Evolutionary conservation across 495 filamentous ascomycete genomes (phyloP).

Genomic region (Daldinia loculata): DNA sequence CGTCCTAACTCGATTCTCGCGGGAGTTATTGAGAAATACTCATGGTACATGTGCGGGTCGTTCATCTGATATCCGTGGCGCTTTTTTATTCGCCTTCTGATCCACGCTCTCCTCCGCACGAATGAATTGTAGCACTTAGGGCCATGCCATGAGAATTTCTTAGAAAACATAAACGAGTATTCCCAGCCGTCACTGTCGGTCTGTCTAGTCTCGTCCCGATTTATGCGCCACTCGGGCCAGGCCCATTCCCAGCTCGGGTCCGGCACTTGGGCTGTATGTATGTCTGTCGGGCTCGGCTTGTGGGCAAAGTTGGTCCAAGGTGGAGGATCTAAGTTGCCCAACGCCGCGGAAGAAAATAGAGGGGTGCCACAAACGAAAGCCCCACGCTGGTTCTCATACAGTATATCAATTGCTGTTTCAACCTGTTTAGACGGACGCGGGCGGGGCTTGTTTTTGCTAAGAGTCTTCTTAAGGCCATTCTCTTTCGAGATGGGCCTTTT

Average conservation of each 20-base stretch:
- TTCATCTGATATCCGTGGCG: slow-evolving; percentile 46
- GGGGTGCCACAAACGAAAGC: slow-evolving; percentile 88
- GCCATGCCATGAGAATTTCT: slow-evolving; percentile 86
- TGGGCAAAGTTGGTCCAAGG: slow-evolving; percentile 83
- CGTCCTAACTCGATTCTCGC: slow-evolving; percentile 4
- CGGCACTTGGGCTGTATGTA: slow-evolving; percentile 88
- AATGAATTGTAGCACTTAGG: slow-evolving; percentile 92
- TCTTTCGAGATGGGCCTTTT: slow-evolving; percentile 11
- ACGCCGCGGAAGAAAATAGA: slow-evolving; percentile 82
- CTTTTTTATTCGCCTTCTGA: slow-evolving; percentile 79
- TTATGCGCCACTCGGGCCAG: slow-evolving; percentile 93
- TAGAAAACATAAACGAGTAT: slow-evolving; percentile 86
- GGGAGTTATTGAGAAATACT: slow-evolving; percentile 86
- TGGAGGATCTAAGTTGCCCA: slow-evolving; percentile 85
- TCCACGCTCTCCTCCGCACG: slow-evolving; percentile 88
- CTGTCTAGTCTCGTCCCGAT: slow-evolving; percentile 76
- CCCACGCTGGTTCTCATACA: slow-evolving; percentile 94
- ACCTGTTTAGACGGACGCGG: slow-evolving; percentile 28
- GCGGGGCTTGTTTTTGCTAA: slow-evolving; percentile 16
- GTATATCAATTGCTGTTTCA: slow-evolving; percentile 78
- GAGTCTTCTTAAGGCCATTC: neutral
- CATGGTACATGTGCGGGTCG: slow-evolving; percentile 70
- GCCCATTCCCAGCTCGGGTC: slow-evolving; percentile 97
- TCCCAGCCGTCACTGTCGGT: slow-evolving; percentile 95
- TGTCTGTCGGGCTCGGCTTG: slow-evolving; percentile 81